These are phyloP conservation scores for Pichia gijzeniarum DNA, from an alignment of 805 yeast genomes.

Conservation along the genomic window DNA sequence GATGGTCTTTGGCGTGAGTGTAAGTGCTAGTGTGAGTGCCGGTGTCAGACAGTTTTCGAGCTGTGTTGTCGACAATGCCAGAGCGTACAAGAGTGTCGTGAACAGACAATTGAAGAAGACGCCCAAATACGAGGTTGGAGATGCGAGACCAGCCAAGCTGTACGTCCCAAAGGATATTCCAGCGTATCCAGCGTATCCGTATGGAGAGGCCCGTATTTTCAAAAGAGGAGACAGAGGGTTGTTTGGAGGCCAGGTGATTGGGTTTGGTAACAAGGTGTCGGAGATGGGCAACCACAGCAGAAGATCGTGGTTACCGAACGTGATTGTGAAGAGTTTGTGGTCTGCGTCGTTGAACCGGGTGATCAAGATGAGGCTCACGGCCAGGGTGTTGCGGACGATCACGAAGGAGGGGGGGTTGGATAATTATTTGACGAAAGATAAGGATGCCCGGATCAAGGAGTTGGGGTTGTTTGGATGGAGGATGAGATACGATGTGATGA, in stretches of 20 bases:
- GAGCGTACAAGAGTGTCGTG: conserved; percentile 37
- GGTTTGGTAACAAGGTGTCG: conserved; percentile 70
- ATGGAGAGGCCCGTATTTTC: conserved; percentile 70
- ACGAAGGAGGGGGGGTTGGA: conserved; percentile 95
- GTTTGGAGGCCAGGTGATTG: conserved; percentile 81
- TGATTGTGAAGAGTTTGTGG: conserved; percentile 71
- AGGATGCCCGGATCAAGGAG: conserved; percentile 84
- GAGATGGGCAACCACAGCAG: conserved; percentile 68
- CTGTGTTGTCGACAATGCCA: conserved; percentile 16
- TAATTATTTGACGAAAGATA: conserved; percentile 78
- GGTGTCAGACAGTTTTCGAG: conserved; percentile 21
- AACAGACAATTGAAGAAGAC: conserved; percentile 39
- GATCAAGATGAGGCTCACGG: conserved; percentile 56
- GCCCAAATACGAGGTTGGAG: conserved; percentile 48
- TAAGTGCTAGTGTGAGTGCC: not conserved
- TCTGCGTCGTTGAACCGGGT: conserved; percentile 64
- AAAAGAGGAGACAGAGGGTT: conserved; percentile 85
- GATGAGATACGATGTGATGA: conserved; percentile 68
- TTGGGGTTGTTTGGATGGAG: conserved; percentile 92
- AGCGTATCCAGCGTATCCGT: conserved; percentile 61
- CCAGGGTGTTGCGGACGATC: conserved; percentile 80
- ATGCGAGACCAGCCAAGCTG: conserved; percentile 36
- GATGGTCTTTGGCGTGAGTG: not conserved
- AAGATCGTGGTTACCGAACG: conserved; percentile 76
- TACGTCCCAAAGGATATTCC: conserved; percentile 39